phyloP scores from a whole-genome alignment of 805 yeast species.

The Kockiozyma suomiensis region DNA sequence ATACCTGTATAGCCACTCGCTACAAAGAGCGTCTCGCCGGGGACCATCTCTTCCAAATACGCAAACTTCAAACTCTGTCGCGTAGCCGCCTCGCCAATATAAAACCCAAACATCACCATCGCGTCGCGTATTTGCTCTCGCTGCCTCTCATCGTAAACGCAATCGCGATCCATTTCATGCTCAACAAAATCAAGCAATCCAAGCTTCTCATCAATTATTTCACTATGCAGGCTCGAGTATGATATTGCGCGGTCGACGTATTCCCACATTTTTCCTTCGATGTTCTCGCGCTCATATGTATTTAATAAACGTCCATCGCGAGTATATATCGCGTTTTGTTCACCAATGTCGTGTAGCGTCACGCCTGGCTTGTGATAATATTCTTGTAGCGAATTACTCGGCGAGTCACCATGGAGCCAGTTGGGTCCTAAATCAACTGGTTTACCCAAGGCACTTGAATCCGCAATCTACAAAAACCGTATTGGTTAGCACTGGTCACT shows the following conservation, averaged over 20 bases:
- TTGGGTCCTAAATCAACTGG: conserved; percentile 36
- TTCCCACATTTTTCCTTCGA: conserved; percentile 28
- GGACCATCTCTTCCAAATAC: conserved; percentile 32
- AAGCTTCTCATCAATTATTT: conserved; percentile 14
- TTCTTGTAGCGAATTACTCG: conserved; percentile 14
- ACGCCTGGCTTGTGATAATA: conserved; percentile 13
- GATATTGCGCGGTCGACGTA: conserved; percentile 35
- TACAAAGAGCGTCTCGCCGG: conserved; percentile 34
- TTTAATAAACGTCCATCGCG: conserved; percentile 21
- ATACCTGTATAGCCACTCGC: conserved; percentile 31
- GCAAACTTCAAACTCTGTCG: conserved; percentile 33
- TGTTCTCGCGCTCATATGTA: background rate
- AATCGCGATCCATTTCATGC: background rate
- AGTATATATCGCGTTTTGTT: conserved; percentile 8
- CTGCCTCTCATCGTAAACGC: background rate
- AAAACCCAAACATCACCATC: conserved; percentile 29
- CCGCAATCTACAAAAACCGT: conserved; percentile 1
- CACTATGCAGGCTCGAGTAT: conserved; percentile 26
- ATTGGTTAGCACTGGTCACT: no score
- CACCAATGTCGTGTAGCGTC: conserved; percentile 23
- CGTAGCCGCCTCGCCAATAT: conserved; percentile 31
- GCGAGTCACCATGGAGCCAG: conserved; percentile 36
- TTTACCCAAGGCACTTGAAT: conserved; percentile 15
- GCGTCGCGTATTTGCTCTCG: conserved; percentile 14
- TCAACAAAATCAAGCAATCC: conserved; percentile 25